Conservation (phyloP, 257 asterid genomes). For the Solanum neorickii region DNA sequence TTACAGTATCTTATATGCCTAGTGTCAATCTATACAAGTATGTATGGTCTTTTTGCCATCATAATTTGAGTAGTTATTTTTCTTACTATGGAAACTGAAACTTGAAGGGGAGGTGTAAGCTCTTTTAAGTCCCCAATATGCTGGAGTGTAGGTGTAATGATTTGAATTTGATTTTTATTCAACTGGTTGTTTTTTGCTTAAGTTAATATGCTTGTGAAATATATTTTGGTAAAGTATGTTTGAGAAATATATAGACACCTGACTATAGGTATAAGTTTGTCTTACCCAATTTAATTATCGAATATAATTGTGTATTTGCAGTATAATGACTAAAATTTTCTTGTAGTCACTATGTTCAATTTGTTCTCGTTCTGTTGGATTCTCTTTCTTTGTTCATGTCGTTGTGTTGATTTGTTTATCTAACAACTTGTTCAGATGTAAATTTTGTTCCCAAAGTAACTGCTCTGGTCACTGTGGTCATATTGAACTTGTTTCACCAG, state of each 20-base stretch:
- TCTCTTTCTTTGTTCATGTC: neutral
- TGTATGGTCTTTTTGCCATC: neutral
- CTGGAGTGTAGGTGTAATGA: neutral
- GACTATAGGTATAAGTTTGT: neutral
- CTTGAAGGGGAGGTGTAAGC: neutral
- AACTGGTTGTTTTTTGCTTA: neutral
- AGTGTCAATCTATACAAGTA: neutral
- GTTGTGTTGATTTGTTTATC: neutral
- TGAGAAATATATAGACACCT: neutral
- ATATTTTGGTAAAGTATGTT: neutral
- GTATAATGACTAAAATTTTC: neutral
- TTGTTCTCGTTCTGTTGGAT: neutral
- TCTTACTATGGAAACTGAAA: neutral
- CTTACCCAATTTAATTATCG: neutral
- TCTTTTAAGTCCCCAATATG: neutral
- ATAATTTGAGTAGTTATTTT: neutral
- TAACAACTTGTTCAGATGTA: constrained; percentile 48
- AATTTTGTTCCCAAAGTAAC: constrained; percentile 57
- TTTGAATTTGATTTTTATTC: neutral
- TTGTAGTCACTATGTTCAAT: neutral
- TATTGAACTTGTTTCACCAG: constrained; percentile 67
- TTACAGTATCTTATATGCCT: neutral
- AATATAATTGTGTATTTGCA: neutral
- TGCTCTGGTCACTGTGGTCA: constrained; percentile 93
- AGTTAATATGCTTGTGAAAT: neutral